phyloP scores from a whole-genome alignment of 1,139 yeast genomes.

The Geotrichum fermentans region DNA sequence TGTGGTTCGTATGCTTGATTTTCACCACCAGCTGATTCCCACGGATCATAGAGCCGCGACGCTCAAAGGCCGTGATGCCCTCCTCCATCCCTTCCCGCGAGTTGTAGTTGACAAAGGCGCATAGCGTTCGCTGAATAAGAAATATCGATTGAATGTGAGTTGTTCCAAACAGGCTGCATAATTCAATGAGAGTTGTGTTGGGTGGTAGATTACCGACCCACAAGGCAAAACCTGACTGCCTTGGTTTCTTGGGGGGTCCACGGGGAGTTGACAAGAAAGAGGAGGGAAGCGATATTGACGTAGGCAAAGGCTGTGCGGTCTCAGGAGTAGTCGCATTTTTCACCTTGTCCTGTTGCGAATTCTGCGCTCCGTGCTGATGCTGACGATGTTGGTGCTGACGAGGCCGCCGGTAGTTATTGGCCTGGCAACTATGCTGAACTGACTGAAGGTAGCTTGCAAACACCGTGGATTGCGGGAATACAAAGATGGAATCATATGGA shows the following conservation, averaged over 20 bases:
- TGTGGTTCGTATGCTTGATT: constrained; percentile 4
- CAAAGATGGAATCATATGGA: constrained; percentile 13
- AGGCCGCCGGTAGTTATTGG: too few species aligned
- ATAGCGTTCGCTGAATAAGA: constrained; percentile 38
- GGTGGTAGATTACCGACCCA: constrained; percentile 44
- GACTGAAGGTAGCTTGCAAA: constrained; percentile 18
- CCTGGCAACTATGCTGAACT: constrained; percentile 3
- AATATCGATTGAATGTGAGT: constrained; percentile 37
- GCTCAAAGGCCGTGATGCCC: constrained; percentile 30
- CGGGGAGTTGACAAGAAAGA: constrained; percentile 23
- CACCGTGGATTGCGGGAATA: constrained; percentile 18
- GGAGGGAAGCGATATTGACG: background rate
- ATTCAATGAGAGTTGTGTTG: constrained; percentile 34
- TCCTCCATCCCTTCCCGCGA: constrained; percentile 32
- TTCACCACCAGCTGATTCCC: constrained; percentile 36
- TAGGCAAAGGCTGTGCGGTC: too few species aligned
- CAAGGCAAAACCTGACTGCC: constrained; percentile 38
- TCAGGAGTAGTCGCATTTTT: too few species aligned
- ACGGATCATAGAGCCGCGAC: constrained; percentile 32
- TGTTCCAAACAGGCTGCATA: constrained; percentile 38
- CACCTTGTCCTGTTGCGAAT: too few species aligned
- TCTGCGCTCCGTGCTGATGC: background rate
- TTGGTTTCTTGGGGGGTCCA: constrained; percentile 37
- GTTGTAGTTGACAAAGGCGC: constrained; percentile 41
- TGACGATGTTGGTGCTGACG: background rate